phyloP scores from a whole-genome alignment of 2,329 filamentous ascomycete genomes.

The Calonectria montana region DNA sequence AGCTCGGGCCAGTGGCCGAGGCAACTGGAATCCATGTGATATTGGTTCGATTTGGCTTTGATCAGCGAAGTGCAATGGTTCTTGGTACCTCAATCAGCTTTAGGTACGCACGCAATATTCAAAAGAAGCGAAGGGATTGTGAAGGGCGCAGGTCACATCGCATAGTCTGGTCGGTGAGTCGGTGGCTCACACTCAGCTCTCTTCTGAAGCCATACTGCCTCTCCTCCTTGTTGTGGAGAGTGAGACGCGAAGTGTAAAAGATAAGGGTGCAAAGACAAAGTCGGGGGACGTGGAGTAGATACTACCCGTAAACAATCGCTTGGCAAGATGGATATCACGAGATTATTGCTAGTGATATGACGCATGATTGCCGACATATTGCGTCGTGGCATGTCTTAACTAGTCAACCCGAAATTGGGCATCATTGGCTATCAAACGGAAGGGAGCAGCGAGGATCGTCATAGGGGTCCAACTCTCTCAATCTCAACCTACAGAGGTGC shows the following conservation, averaged over 20 bases:
- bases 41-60: neutral
- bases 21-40: neutral
- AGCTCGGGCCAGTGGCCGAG: neutral
- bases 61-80: neutral
- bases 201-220: neutral
- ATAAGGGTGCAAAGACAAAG: neutral
- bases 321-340: neutral
- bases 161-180: neutral
- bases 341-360: neutral
- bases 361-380: neutral
- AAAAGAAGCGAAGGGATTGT: neutral
- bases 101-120: neutral
- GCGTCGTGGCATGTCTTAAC: neutral
- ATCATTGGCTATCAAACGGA: neutral
- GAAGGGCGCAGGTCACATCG: neutral
- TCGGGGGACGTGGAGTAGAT: neutral
- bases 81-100: neutral
- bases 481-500: neutral
- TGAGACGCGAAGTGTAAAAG: neutral
- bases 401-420: neutral
- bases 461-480: neutral
- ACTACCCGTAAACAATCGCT: neutral
- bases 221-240: neutral
- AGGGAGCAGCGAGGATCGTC: neutral
- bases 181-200: neutral